Conservation (phyloP, 2,329 filamentous ascomycete species). For the Waltergamsia citrina region DNA sequence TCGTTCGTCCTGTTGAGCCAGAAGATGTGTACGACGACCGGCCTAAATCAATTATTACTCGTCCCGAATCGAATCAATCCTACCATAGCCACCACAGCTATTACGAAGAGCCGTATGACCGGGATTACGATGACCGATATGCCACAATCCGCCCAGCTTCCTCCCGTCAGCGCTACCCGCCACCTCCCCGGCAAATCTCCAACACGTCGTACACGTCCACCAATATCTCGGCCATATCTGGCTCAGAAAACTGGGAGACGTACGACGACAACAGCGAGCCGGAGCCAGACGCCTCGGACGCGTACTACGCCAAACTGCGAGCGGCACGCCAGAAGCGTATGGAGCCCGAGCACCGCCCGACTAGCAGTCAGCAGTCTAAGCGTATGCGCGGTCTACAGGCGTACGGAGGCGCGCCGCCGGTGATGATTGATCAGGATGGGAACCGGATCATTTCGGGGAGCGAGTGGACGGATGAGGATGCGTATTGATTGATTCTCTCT, state of each 20-base stretch:
- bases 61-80: conserved; percentile 29
- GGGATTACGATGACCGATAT: conserved; percentile 21
- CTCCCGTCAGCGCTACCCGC: conserved; percentile 23
- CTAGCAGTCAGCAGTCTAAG: conserved; percentile 30
- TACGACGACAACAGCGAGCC: conserved; percentile 79
- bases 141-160: conserved; percentile 29
- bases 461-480: conserved; percentile 60
- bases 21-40: conserved; percentile 82
- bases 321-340: conserved; percentile 58
- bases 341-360: conserved; percentile 28
- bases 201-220: conserved; percentile 23
- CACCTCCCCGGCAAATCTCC: conserved; percentile 51
- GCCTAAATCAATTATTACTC: conserved; percentile 22
- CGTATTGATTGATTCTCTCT: too few relatives aligned
- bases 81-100: conserved; percentile 19
- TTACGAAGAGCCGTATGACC: conserved; percentile 10
- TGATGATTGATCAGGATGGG: conserved; percentile 47
- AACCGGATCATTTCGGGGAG: conserved; percentile 53
- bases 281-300: conserved; percentile 65
- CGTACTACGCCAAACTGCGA: conserved; percentile 71
- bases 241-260: conserved; percentile 96
- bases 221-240: conserved; percentile 46
- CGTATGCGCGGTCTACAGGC: conserved; percentile 44
- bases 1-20: conserved; percentile 53
- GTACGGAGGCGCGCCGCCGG: conserved; percentile 23